Evolutionary conservation across 371 early-diverging fungal genomes (phyloP), one percentile per base, ranked within the genome.

Genomic region (Phascolomyces articulosus): DNA sequence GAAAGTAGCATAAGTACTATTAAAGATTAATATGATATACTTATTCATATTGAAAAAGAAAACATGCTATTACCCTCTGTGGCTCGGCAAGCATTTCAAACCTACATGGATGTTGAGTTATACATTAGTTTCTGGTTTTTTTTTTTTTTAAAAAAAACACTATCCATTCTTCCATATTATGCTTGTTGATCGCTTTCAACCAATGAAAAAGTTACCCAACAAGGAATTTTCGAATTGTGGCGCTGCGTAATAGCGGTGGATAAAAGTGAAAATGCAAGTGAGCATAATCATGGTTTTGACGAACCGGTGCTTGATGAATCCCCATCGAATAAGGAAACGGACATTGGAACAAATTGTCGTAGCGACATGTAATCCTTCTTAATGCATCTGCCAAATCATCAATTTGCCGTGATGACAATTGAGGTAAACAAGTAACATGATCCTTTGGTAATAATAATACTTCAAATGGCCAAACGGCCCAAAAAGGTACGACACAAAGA

Each of bases 271-370:
- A 44, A 72, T 97, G 98, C 48, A 98, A 74, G 75, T 96, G 96
- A 18, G 86, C 82, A 29, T 65, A 67, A 11, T 76, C 72, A 20
- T 82, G 70, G 34, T 80, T 58, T 16, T 85, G 81, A 0, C 70
- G 80, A 24, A 83, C 77, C 2, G 95, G 94, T 9, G 94, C 86
- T 63, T 93, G 93, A 70, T 95, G 96, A 55, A 95, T 74, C 7
- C 98, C 97, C 96, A 96, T 96, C 0, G 95, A 94, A 73, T 97
- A 97, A 11, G 98, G 97, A 75, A 98, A 98, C n/a, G 89, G 86
- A 69, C 90, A 90, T 59, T 89, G 67, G 73, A 98, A 98, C 34
- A 98, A 69, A 69, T 95, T 95, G 69, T 98, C 97, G 79, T 97
- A 98, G 10, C 90, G 88, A 55, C 88, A 87, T 0, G 95, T 91